Evolutionary conservation across 306 rosid species (phyloP), one percentile per base, ranked within the genome.

Genomic region (Vigna unguiculata): DNA sequence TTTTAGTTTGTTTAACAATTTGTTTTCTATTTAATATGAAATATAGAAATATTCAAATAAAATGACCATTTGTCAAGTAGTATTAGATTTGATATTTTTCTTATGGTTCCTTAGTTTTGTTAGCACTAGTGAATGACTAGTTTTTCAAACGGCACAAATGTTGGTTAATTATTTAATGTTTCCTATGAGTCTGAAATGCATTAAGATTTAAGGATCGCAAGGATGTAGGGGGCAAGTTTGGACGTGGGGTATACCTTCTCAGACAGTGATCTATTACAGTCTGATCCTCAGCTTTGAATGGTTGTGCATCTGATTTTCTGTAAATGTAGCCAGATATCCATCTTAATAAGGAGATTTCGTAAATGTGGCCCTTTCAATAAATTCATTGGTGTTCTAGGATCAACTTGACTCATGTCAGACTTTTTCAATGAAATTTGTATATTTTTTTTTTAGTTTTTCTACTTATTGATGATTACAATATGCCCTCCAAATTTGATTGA

Each of bases 91-190:
- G 30, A 63, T 63, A 8, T 21, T 13, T 75, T 51, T 36, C 54
- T 48, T 64, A 40, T 75, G 41, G 38, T 48, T 75, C 64, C 54
- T 49, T 34, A 49, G 64, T 47, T 75, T 48, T 63, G 17, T 62
- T 30, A 5, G 48, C 72, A 47, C 17, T 9, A 55, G 68, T 15
- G 24, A 22, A 28, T 34, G 70, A n/a, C 57, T 59, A 63, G 43
- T 43, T 63, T 76, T 72, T 65, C 34, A 64, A 64, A 5, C 55
- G 19, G 51, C 24, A 64, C 40, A 53, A 49, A 64, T 64, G 4
- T 65, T 20, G 20, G 38, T 48, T n/a, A 67, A 34, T 65, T 25
- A 16, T 76, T 12, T 76, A 21, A 8, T 24, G 19, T 55, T 8
- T 66, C 32, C 20, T 24, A 24, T 14, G 67, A 66, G 43, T 15